These are phyloP conservation scores for Calocybe indica DNA, from an alignment of 768 basidiomycete genomes.

Conservation along the genomic window DNA sequence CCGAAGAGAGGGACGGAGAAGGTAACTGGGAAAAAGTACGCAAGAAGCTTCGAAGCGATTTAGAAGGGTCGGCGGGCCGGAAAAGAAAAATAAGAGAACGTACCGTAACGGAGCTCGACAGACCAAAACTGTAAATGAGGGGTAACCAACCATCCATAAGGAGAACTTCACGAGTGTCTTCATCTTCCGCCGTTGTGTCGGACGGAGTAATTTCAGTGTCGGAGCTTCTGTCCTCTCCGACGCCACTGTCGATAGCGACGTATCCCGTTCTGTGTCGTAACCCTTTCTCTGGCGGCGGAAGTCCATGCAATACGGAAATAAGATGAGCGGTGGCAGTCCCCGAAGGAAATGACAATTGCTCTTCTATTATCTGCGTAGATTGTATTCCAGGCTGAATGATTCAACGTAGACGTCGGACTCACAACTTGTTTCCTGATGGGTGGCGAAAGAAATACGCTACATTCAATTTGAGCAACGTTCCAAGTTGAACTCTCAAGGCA, in stretches of 20 bases:
- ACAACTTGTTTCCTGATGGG: constrained; percentile 94
- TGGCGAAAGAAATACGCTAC: constrained; percentile 90
- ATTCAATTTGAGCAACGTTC: neutral
- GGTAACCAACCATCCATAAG: constrained; percentile 61
- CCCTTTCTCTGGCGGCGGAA: constrained; percentile 59
- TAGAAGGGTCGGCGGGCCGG: constrained; percentile 2
- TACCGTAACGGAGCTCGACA: constrained; percentile 74
- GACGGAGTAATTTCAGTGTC: too few relatives aligned
- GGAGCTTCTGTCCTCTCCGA: constrained; percentile 2
- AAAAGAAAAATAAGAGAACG: constrained; percentile 14
- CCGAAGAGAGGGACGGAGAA: constrained; percentile 88
- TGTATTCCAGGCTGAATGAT: neutral
- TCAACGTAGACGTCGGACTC: constrained; percentile 18
- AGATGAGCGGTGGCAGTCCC: constrained; percentile 96
- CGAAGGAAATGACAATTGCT: constrained; percentile 90
- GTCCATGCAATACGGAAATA: constrained; percentile 81
- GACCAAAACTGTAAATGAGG: constrained; percentile 72
- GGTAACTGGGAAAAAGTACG: constrained; percentile 86
- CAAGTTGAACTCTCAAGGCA: neutral
- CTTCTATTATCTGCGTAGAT: constrained; percentile 72
- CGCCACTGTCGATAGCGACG: constrained; percentile 25
- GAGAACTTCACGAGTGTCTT: neutral
- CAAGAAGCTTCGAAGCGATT: constrained; percentile 49
- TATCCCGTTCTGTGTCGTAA: constrained; percentile 57
- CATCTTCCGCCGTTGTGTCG: too few relatives aligned